These are phyloP conservation scores for Apophysomyces ossiformis DNA, from an alignment of 371 early-diverging fungal genomes.

Conservation along the genomic window DNA sequence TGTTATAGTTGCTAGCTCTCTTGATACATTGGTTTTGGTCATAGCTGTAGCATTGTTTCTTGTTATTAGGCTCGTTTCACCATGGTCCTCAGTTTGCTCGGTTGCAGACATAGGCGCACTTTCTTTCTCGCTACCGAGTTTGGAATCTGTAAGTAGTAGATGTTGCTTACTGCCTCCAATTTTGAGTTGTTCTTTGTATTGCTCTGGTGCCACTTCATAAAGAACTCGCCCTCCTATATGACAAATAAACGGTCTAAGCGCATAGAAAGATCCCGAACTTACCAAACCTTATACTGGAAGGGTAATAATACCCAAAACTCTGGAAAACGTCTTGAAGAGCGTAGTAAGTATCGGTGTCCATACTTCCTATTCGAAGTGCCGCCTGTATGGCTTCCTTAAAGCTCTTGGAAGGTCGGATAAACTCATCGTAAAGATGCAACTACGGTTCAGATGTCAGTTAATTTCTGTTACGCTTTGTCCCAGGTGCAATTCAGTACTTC, in stretches of 20 bases:
- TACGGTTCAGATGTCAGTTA: neutral
- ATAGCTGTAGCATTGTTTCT: neutral
- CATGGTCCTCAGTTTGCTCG: too few relatives aligned
- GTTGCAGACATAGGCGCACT: too few relatives aligned
- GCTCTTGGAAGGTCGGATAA: neutral
- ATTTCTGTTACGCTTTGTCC: neutral
- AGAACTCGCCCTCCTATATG: neutral
- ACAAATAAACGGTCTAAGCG: neutral
- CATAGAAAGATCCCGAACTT: neutral
- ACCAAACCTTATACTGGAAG: neutral
- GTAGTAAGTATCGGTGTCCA: neutral
- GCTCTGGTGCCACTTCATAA: neutral
- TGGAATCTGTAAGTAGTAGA: too few relatives aligned
- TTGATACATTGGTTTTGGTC: neutral
- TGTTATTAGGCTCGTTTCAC: neutral
- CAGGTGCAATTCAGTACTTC: neutral
- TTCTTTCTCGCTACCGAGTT: too few relatives aligned
- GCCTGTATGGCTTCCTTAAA: neutral
- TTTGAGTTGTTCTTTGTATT: too few relatives aligned
- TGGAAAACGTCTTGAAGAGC: neutral
- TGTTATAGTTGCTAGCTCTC: neutral
- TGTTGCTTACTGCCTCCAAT: too few relatives aligned
- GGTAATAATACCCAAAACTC: neutral
- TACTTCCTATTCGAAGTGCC: neutral
- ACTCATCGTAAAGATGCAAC: neutral